A percentile compares a stretch with the other conserved stretches of the same genome.
Evolutionary conservation across 2,329 filamentous ascomycete species (phyloP).

Genomic region (Diaporthe capsici): DNA sequence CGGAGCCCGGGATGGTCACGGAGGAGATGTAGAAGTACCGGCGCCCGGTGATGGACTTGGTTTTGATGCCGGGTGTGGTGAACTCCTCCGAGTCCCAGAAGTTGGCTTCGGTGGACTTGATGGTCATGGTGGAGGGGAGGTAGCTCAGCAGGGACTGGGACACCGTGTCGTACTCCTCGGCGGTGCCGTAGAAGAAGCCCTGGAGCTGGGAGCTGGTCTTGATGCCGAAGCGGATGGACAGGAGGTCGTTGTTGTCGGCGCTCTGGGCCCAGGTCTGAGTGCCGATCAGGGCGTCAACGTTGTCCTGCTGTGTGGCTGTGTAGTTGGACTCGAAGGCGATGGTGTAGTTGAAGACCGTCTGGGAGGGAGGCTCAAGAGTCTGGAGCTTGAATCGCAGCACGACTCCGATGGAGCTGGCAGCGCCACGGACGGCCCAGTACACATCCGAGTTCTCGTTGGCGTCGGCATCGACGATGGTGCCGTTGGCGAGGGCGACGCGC

Average conservation of each 20-base stretch:
- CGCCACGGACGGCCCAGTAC: constrained; percentile 26
- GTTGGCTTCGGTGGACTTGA: constrained; percentile 15
- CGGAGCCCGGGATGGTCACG: constrained; percentile 26
- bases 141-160: not conserved
- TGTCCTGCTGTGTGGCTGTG: constrained; percentile 28
- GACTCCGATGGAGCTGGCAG: constrained; percentile 34
- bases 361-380: constrained; percentile 20
- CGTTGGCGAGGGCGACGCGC: constrained; percentile 25
- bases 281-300: constrained; percentile 31
- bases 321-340: constrained; percentile 9
- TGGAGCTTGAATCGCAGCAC: constrained; percentile 19
- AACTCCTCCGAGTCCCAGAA: constrained; percentile 35
- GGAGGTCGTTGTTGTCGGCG: constrained; percentile 34
- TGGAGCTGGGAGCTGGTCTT: constrained; percentile 9
- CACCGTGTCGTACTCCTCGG: constrained; percentile 1
- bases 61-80: not conserved
- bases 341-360: constrained; percentile 29
- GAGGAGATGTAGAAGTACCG: constrained; percentile 37
- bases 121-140: constrained; percentile 5
- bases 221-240: constrained; percentile 29
- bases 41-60: constrained; percentile 15
- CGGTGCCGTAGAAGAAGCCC: constrained; percentile 36
- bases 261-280: constrained; percentile 29
- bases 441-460: constrained; percentile 27
- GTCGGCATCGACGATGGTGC: constrained; percentile 22